Percentiles rank a stretch among this genome's conserved stretches.
These are phyloP conservation scores for Nevesoporus exiguus DNA, from an alignment of 768 basidiomycete genomes.

Conservation along the genomic window DNA sequence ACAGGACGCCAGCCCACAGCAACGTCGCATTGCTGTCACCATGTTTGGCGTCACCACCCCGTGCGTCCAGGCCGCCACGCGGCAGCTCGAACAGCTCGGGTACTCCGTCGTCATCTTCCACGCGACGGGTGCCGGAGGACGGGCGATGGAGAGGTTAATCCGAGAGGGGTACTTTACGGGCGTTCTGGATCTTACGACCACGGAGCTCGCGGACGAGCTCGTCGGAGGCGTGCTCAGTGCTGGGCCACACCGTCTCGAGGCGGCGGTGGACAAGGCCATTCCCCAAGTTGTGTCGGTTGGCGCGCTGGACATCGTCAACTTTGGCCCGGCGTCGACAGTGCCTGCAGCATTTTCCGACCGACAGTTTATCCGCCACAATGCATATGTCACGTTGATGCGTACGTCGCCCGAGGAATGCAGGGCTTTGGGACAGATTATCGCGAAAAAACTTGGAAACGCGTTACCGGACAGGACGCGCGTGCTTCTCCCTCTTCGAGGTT, in stretches of 20 bases:
- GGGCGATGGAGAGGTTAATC: slow-evolving; percentile 31
- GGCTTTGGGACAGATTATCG: slow-evolving; percentile 21
- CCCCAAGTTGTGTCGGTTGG: slow-evolving; percentile 32
- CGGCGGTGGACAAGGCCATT: slow-evolving; percentile 16
- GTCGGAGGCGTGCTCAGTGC: slow-evolving; percentile 29
- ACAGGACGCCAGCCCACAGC: not conserved
- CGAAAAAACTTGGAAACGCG: slow-evolving; percentile 18
- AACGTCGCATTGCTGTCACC: slow-evolving; percentile 17
- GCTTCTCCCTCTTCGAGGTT: slow-evolving; percentile 24
- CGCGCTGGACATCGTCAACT: slow-evolving; percentile 35
- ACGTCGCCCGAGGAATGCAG: slow-evolving; percentile 26
- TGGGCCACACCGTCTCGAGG: slow-evolving; percentile 27
- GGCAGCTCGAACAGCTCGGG: slow-evolving; percentile 21
- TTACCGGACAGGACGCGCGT: slow-evolving; percentile 17
- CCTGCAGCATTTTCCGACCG: slow-evolving; percentile 17
- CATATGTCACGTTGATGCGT: slow-evolving; percentile 30
- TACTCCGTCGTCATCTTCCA: slow-evolving; percentile 26
- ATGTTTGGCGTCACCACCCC: slow-evolving; percentile 30
- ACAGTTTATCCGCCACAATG: slow-evolving; percentile 24
- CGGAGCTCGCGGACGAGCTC: slow-evolving; percentile 32
- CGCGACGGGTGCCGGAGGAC: slow-evolving; percentile 29
- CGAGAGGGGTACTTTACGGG: slow-evolving; percentile 22
- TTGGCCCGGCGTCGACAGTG: slow-evolving; percentile 28
- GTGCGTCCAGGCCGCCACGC: slow-evolving; percentile 20
- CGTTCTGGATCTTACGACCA: slow-evolving; percentile 32